Evolutionary conservation across 768 basidiomycete species (phyloP).

Genomic region (Rubroboletus pulcherrimus): DNA sequence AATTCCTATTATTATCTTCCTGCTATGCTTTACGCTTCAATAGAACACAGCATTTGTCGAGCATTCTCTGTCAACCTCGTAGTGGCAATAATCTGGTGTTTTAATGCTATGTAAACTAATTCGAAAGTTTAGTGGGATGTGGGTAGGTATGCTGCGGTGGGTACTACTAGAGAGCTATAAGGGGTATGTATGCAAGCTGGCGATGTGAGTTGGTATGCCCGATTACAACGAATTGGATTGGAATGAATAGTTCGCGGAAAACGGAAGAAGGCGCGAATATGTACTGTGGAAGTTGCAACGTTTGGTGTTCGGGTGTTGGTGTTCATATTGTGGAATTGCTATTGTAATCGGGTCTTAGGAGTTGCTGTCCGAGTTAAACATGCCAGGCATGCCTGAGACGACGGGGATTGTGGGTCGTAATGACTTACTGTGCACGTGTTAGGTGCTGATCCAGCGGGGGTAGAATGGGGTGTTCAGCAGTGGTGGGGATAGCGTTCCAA

Average conservation of each 20-base stretch:
- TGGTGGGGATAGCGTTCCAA: constrained; percentile 24
- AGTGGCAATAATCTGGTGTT: constrained; percentile 5
- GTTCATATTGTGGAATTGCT: constrained; percentile 4
- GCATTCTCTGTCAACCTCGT: neutral
- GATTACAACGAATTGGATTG: constrained; percentile 13
- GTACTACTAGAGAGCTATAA: constrained; percentile 18
- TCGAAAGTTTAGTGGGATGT: neutral
- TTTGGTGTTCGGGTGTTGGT: neutral
- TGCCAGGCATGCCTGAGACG: constrained; percentile 17
- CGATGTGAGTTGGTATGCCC: constrained; percentile 6
- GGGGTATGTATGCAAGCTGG: constrained; percentile 14
- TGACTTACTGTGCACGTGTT: constrained; percentile 3
- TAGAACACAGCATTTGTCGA: neutral
- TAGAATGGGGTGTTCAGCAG: constrained; percentile 31
- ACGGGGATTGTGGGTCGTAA: constrained; percentile 9
- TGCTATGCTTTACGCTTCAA: neutral
- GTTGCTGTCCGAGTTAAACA: constrained; percentile 11
- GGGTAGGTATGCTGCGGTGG: constrained; percentile 12
- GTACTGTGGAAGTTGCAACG: constrained; percentile 16
- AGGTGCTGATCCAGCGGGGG: constrained; percentile 15
- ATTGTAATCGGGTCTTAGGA: constrained; percentile 6
- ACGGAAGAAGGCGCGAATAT: constrained; percentile 12
- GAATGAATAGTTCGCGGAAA: constrained; percentile 3
- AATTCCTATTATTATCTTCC: neutral
- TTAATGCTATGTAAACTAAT: constrained; percentile 7